Evolutionary conservation across 352 stramenopile species (phyloP).

Genomic region (Phytophthora idaei): DNA sequence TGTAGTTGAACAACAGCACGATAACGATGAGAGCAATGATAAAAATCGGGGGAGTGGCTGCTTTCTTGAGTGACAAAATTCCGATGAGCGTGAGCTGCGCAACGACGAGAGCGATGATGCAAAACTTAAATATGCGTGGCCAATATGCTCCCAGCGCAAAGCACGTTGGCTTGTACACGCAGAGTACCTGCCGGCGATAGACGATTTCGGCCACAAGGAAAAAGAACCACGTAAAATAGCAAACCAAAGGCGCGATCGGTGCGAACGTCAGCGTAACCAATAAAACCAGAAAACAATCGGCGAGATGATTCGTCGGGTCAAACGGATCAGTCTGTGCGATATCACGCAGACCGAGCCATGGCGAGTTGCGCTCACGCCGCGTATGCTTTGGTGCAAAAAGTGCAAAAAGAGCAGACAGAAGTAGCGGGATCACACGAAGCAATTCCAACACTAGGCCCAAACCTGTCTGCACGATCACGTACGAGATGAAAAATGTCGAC

Average conservation of each 20-base stretch:
- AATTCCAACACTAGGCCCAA: conserved; percentile 67
- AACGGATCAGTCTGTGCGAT: conserved; percentile 61
- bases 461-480: conserved; percentile 74
- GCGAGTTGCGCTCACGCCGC: conserved; percentile 52
- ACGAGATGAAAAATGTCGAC: conserved; percentile 88
- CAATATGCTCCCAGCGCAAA: conserved; percentile 75
- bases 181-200: conserved; percentile 74
- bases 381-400: conserved; percentile 71
- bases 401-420: conserved; percentile 54
- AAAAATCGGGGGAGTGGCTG: conserved; percentile 38
- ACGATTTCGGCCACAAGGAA: conserved; percentile 73
- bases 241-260: conserved; percentile 76
- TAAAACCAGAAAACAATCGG: conserved; percentile 71
- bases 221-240: conserved; percentile 77
- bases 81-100: conserved; percentile 79
- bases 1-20: conserved; percentile 69
- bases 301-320: conserved; percentile 61
- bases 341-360: conserved; percentile 61
- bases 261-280: conserved; percentile 82
- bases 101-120: conserved; percentile 75
- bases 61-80: conserved; percentile 81
- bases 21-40: conserved; percentile 40
- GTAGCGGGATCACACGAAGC: conserved; percentile 58
- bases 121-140: conserved; percentile 78
- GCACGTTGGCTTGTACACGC: conserved; percentile 64